Evolutionary conservation across 2,329 filamentous ascomycete species (phyloP), one percentile per base, ranked within the genome.

Genomic region (Stachybotrys chlorohalonatus): DNA sequence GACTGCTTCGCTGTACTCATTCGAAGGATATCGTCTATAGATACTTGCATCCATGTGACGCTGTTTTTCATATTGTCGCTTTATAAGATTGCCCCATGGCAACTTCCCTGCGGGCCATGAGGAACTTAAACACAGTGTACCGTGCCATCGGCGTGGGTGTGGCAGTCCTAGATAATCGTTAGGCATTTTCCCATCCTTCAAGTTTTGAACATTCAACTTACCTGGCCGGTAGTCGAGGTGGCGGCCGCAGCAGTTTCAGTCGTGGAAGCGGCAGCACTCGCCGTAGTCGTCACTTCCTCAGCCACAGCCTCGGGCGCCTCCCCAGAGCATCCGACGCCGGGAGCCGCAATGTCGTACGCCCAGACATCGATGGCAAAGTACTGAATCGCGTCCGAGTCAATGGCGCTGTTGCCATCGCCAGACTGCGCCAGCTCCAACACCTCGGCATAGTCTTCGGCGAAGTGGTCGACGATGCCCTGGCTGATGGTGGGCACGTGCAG

Each of bases 311-410:
- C 54, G 48, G 60, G 60, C 5, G 51, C 31, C 59, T 72, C 71
- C 3, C 84, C 83, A 0, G 78, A 66, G 64, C 85, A 88, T 0
- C 85, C 85, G 31, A 78, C 74, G 0, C 84, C 84, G 0, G 84
- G 84, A 6, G 81, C 72, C 7, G 81, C 81, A 61, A 88, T 75
- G 56, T 88, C 84, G 58, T 78, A 82, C 0, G 84, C 84, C 66
- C 85, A 89, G 1, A 75, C 82, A 56, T 87, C 83, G 7, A 86
- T 76, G 5, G 86, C 85, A 64, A 89, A 89, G 67, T 84, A 86
- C 68, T 86, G 82, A 47, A 89, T 72, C 0, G 79, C 76, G 58
- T 86, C 78, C 36, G 79, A 84, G 68, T 89, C 84, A 31, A 76
- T 71, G 3, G 73, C 78, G 3, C 77, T 72, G 31, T 75, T 74